phyloP scores from a whole-genome alignment of 139 green algal genomes.

The Diplosphaera chodatii region DNA sequence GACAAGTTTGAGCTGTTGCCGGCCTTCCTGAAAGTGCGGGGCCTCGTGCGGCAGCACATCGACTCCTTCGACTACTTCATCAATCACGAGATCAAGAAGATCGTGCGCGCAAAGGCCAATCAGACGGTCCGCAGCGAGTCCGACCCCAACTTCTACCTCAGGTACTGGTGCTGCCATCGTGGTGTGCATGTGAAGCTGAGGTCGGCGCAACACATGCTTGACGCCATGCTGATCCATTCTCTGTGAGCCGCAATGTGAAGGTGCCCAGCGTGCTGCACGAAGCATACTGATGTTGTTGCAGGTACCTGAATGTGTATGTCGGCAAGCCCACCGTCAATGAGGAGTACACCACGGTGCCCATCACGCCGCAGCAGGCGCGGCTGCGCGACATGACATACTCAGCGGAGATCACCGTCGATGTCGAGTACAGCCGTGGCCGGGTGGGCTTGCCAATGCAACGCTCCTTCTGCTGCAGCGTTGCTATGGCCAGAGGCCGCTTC shows the following conservation, averaged over 20 bases:
- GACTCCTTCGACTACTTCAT: constrained; percentile 99
- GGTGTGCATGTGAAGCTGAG: no score
- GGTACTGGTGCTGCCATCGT: no score
- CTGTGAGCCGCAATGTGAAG: no score
- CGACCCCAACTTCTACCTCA: constrained; percentile 98
- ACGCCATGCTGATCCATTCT: no score
- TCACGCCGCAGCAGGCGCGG: constrained; percentile 96
- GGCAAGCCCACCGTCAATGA: constrained; percentile 85
- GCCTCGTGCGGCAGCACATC: constrained; percentile 92
- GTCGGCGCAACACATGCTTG: no score
- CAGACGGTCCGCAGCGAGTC: constrained; percentile 88
- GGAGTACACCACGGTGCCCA: constrained; percentile 76
- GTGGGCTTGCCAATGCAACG: constrained; percentile 41
- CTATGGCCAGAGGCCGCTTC: no score
- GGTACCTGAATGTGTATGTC: constrained; percentile 92
- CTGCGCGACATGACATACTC: constrained; percentile 95
- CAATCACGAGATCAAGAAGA: constrained; percentile 95
- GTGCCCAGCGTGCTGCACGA: no score
- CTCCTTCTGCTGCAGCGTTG: no score
- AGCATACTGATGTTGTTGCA: constrained; percentile 25
- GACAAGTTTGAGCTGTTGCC: constrained; percentile 96
- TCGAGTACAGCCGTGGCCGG: constrained; percentile 96
- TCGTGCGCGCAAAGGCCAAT: constrained; percentile 90
- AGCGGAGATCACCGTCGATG: constrained; percentile 92
- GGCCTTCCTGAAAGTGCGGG: constrained; percentile 81